Evolutionary conservation across 2,329 filamentous ascomycete genomes (phyloP), one percentile per base, ranked within the genome.

Genomic region (Stagonosporopsis cucurbitacearum): DNA sequence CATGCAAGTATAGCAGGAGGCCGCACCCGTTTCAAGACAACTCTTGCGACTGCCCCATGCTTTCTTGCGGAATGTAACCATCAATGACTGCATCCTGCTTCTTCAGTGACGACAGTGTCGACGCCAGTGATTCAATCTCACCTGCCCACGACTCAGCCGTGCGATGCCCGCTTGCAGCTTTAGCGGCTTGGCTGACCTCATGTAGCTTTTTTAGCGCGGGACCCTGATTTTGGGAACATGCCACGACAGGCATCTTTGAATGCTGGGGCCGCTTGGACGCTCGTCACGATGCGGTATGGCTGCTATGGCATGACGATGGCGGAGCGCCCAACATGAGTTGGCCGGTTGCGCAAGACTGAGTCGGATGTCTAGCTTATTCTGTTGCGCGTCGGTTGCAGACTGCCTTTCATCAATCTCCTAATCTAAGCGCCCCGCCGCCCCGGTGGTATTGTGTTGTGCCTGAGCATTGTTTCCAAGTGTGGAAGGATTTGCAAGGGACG

Each of bases 11-110:
- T 15, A 49, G 33, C 28, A 36, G 40, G 32, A 25, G 44, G 40
- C 40, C 1, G 52, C 55, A 44, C 45, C 54, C 39, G 57, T 63
- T 62, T 61, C 58, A 56, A 56, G 54, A 63, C 62, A 23, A 58
- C 13, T 56, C 64, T 58, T 55, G 62, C 56, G 47, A 62, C 65
- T 67, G 66, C 68, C 66, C 65, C 66, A 68, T 59, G 54, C 37
- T 37, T 41, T 37, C 52, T 45, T 46, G 49, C 46, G 47, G 53
- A 56, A 56, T 56, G 47, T 33, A 42, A 56, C 52, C 45, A 50
- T 50, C 42, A 42, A 56, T 70, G 62, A 63, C 39, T 47, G 52
- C 20, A 47, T 26, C 41, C n/a, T 37, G 42, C 41, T 35, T 35
- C 23, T 32, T 4, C 22, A 46, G 48, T 56, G 53, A 56, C 53